Base-by-base conservation (phyloP, 306 rosid species). In the Trichosanthes cucumerina region DNA sequence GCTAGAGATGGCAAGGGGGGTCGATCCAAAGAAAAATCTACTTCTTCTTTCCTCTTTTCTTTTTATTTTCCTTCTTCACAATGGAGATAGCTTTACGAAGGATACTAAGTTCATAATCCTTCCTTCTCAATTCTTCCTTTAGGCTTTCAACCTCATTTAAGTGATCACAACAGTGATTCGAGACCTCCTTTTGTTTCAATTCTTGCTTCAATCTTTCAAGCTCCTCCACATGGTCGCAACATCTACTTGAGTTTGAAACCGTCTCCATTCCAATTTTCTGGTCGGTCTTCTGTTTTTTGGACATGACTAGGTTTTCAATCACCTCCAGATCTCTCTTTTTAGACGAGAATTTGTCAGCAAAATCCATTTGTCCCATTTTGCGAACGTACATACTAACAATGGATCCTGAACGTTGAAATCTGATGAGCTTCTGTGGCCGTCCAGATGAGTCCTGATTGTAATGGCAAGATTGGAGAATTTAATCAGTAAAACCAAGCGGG, bases 361-460 rank as follows among this genome's bases (percentile, higher is more conserved):
- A 64, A 41, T 79, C 87, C 15, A 71, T 59, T 4, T 38, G 44
- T 31, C 31, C 70, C 90, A 85, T 87, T 86, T 85, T 87, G 80
- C 95, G 88, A 77, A 89, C 88, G 52, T 23, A 89, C 14, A 93
- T 10, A 74, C 47, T 66, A 24, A 76, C 80, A 60, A 9, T 57
- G 31, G 3, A 34, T 19, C 91, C 95, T 0, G 84, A 71, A 77
- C 78, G 81, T 47, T 52, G 78, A 80, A 83, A 84, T 62, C 60
- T 68, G 54, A 85, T 50, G 19, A 68, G 81, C 71, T 93, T 93
- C 82, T 93, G 98, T 4, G 88, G 92, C 62, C 69, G 83, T 43
- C 98, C 93, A 79, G 1, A 36, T 10, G 90, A 70, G 82, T 93
- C 98, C 98, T 93, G 79, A 34, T 36, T 31, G 84, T 21, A 68